A percentile compares a stretch with the other conserved stretches of the same genome.
These are phyloP conservation scores for Neofusicoccum laricinum DNA, from an alignment of 2,329 filamentous ascomycete genomes.

Conservation along the genomic window DNA sequence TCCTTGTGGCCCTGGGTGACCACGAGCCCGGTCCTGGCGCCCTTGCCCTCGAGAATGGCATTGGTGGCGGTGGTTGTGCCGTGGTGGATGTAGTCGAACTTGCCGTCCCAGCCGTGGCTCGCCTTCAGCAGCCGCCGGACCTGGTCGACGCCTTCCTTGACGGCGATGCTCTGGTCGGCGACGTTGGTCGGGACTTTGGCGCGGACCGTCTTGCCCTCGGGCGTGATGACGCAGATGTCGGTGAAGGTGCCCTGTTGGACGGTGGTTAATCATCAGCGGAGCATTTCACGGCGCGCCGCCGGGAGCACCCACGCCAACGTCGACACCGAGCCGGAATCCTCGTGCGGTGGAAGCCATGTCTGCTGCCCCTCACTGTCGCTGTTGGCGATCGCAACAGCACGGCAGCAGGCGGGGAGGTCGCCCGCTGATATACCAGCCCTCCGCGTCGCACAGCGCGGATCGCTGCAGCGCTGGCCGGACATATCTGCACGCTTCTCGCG, in stretches of 20 bases:
- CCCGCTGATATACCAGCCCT: too few species aligned
- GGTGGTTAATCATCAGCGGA: constrained; percentile 24
- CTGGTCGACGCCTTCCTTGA: constrained; percentile 45
- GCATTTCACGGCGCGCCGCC: neutral
- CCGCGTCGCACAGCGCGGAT: too few species aligned
- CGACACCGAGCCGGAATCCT: constrained; percentile 25
- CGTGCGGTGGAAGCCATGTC: constrained; percentile 7
- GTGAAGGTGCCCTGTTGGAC: constrained; percentile 41
- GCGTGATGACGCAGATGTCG: constrained; percentile 48
- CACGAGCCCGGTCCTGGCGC: constrained; percentile 46
- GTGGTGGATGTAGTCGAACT: constrained; percentile 50
- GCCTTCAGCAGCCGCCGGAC: constrained; percentile 39
- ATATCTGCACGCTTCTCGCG: too few species aligned
- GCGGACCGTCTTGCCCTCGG: constrained; percentile 42
- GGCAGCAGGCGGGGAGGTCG: too few species aligned
- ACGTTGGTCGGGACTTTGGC: constrained; percentile 48
- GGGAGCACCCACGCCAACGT: constrained; percentile 23
- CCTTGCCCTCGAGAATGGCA: constrained; percentile 50
- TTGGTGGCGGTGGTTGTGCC: constrained; percentile 51
- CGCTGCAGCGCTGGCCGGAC: neutral
- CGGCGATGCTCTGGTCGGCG: constrained; percentile 47
- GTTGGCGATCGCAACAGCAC: neutral
- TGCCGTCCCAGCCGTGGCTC: constrained; percentile 41
- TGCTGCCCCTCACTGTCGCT: too few species aligned
- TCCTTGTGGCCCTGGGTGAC: constrained; percentile 51